Evolutionary conservation across 148 eudicot genomes (phyloP).

Genomic region (Rhododendron vialii): DNA sequence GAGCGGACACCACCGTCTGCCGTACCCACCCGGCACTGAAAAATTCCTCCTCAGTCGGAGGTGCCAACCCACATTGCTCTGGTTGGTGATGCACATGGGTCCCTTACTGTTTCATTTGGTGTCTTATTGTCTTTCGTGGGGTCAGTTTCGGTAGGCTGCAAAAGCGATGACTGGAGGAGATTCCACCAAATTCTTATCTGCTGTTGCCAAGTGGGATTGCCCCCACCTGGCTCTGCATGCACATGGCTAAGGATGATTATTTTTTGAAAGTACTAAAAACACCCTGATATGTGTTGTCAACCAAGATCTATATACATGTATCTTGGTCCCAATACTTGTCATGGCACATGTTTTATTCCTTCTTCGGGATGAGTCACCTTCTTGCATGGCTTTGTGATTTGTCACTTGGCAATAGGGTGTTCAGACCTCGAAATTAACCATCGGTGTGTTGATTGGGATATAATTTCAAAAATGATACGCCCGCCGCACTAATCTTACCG

Average conservation of each 20-base stretch:
- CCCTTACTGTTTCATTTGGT: not conserved
- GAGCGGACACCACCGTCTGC: rapidly evolving
- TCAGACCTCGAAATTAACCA: not conserved
- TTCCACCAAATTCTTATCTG: not conserved
- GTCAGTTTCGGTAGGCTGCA: not conserved
- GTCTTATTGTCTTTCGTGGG: not conserved
- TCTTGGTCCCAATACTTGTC: not conserved
- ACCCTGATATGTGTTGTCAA: not conserved
- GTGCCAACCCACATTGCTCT: not conserved
- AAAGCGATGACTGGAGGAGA: not conserved
- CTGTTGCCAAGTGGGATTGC: not conserved
- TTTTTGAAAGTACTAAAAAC: not conserved
- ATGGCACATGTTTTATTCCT: not conserved
- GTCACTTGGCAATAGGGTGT: not conserved
- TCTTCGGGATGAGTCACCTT: not conserved
- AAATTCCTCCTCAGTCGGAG: not conserved
- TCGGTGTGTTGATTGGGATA: not conserved
- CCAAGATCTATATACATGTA: not conserved
- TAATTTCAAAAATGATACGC: too few species aligned
- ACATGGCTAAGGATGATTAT: not conserved
- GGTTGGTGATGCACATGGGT: not conserved
- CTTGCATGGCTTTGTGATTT: not conserved
- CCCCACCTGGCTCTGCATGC: not conserved
- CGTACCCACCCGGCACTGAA: too few species aligned
- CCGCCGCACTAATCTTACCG: too few species aligned